Base-by-base conservation (phyloP, 2,329 filamentous ascomycete species). In the Hymenoscyphus infarciens region DNA sequence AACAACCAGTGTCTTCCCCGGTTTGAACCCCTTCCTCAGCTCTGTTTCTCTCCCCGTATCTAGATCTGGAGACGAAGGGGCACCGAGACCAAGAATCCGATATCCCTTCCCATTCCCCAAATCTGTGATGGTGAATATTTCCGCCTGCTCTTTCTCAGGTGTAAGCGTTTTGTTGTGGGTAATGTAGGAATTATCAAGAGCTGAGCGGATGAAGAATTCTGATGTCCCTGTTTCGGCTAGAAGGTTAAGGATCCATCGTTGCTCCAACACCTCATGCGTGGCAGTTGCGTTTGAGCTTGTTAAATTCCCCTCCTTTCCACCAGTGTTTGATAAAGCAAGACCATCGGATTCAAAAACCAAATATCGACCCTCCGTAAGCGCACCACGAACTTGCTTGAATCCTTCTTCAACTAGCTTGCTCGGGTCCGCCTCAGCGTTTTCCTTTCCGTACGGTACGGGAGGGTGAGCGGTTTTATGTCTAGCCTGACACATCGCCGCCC, bases 361-460 rank as follows among this genome's bases (percentile, higher is more conserved):
- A 66, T 80, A 83, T n/a, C 81, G 80, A n/a, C 82, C 82, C 68
- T 84, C 82, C 3, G 81, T 83, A 31, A 84, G 73, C 42, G 77
- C 75, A 0, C 82, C 82, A 2, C 82, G 74, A 11, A 81, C 75
- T 45, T 77, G 70, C 71, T 84, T 84, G 76, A 78, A 84, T 1
- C 82, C 82, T 33, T 80, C 73, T 66, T 84, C 82, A 29, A 78
- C 79, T 57, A 76, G 73, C 1, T 72, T 73, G 13, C 76, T 73
- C 8, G 71, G 70, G 61, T 78, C 75, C 31, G 75, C 67, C 10
- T 76, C 77, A 56, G 72, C 72, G 54, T 73, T 72, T 11, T 62
- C 55, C 25, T 54, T 57, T 22, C 73, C 78, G 67, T 83, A 84
- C 0, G 82, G 82, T 2, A 82, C 77, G 1, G 79, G 74, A 4